A percentile compares a stretch with the other conserved stretches of the same genome.
Conservation (phyloP, 2,329 filamentous ascomycete species). For the Lecanosticta acicola region DNA sequence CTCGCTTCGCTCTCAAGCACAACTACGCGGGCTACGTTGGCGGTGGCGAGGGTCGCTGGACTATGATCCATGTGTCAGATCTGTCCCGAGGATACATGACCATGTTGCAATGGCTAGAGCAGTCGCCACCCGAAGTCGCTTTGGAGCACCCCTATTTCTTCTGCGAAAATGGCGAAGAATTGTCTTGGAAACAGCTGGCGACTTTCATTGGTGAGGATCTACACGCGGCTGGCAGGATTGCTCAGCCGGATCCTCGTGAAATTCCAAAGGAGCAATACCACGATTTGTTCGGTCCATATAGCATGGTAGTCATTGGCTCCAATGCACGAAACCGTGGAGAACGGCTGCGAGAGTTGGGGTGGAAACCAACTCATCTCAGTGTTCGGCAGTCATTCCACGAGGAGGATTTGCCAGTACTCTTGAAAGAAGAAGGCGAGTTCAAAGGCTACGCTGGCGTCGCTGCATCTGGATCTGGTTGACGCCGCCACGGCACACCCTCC, state of each 20-base stretch:
- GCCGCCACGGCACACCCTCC: too few species aligned
- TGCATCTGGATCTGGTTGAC: slow-evolving; percentile 5
- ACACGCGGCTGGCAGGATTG: slow-evolving; percentile 31
- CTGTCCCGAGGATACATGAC: slow-evolving; percentile 39
- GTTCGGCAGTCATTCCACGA: slow-evolving; percentile 32
- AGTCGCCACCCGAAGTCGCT: slow-evolving; percentile 25
- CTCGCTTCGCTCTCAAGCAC: slow-evolving; percentile 45
- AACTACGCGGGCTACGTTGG: slow-evolving; percentile 43
- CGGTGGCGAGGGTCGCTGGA: slow-evolving; percentile 37
- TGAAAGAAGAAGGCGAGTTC: slow-evolving; percentile 28
- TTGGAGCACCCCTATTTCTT: slow-evolving; percentile 44
- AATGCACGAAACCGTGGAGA: slow-evolving; percentile 37
- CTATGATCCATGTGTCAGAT: slow-evolving; percentile 43
- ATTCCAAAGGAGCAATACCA: slow-evolving; percentile 33
- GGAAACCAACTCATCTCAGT: slow-evolving; percentile 38
- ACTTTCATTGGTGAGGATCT: slow-evolving; percentile 33
- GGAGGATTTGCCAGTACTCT: slow-evolving; percentile 36
- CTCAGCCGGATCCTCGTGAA: slow-evolving; percentile 29
- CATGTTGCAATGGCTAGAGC: slow-evolving; percentile 40
- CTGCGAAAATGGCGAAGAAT: slow-evolving; percentile 40
- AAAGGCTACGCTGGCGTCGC: slow-evolving; percentile 10
- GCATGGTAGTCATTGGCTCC: slow-evolving; percentile 32
- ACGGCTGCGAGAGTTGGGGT: slow-evolving; percentile 38
- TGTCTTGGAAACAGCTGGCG: slow-evolving; percentile 38
- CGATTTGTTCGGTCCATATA: slow-evolving; percentile 29